Percentiles rank a stretch among this genome's conserved stretches.
phyloP scores from a whole-genome alignment of 495 filamentous ascomycete genomes.

The Trichoderma reesei region DNA sequence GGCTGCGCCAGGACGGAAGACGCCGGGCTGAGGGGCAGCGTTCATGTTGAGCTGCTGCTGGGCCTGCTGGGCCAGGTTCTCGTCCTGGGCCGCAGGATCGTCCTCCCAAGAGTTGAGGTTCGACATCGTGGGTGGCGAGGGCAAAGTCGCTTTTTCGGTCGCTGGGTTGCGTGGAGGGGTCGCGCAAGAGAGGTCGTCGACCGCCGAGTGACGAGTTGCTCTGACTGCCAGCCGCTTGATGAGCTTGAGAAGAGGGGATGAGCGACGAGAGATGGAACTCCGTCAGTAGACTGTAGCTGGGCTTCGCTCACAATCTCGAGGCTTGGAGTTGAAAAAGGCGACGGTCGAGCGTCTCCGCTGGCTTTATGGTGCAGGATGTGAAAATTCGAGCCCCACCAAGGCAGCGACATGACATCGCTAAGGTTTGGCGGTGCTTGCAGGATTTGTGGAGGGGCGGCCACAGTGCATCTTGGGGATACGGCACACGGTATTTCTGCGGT shows the following conservation, averaged over 20 bases:
- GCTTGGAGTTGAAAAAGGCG: background rate
- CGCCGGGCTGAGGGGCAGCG: conserved; percentile 30
- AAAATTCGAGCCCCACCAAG: conserved; percentile 13
- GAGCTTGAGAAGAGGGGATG: background rate
- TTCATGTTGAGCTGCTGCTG: conserved; percentile 65
- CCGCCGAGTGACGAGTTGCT: background rate
- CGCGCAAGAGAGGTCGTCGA: background rate
- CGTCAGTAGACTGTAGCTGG: background rate
- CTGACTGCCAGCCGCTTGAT: background rate
- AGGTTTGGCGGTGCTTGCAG: background rate
- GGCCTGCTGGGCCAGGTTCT: conserved; percentile 69
- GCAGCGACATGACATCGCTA: conserved; percentile 5
- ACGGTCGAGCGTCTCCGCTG: conserved; percentile 1
- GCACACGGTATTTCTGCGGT: background rate
- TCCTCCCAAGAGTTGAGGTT: conserved; percentile 94
- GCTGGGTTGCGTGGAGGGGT: background rate
- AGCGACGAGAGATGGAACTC: background rate
- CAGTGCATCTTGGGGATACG: background rate
- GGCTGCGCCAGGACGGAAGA: conserved; percentile 66
- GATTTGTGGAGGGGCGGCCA: conserved; percentile 5
- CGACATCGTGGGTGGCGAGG: conserved; percentile 56
- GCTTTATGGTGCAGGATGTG: conserved; percentile 1
- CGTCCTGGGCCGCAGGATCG: conserved; percentile 67
- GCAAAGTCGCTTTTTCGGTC: background rate
- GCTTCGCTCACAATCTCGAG: background rate